Percentiles rank a stretch among this genome's conserved stretches.
Evolutionary conservation across 441 rosid genomes (phyloP).

Genomic region (Populus hybrid): DNA sequence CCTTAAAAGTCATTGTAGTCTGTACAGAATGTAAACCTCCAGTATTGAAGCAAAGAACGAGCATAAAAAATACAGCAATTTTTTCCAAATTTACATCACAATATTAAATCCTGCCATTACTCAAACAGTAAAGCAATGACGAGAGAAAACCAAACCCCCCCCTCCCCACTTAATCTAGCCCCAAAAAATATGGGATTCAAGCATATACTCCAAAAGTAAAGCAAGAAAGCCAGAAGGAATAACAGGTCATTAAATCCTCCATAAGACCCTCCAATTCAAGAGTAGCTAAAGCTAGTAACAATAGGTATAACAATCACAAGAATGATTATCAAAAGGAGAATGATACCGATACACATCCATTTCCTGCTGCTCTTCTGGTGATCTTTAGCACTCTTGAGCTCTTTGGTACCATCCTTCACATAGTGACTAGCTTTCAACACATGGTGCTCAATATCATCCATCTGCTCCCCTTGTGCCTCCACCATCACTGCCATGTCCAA

Average conservation of each 20-base stretch:
- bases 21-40: neutral
- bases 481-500: slow-evolving; percentile 98
- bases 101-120: neutral
- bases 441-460: slow-evolving; percentile 91
- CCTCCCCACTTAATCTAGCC: neutral
- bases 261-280: slow-evolving; percentile 33
- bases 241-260: slow-evolving; percentile 44
- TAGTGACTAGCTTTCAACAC: slow-evolving; percentile 75
- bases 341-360: slow-evolving; percentile 67
- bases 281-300: slow-evolving; percentile 65
- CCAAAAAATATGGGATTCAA: slow-evolving; percentile 16
- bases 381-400: slow-evolving; percentile 62
- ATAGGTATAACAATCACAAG: slow-evolving; percentile 69
- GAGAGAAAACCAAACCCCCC: neutral
- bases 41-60: neutral
- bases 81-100: neutral
- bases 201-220: neutral
- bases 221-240: slow-evolving; percentile 25
- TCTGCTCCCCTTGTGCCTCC: slow-evolving; percentile 85
- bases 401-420: slow-evolving; percentile 70
- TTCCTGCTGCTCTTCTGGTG: slow-evolving; percentile 77
- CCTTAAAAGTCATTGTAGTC: neutral
- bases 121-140: slow-evolving; percentile 4
- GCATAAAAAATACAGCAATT: neutral
- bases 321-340: slow-evolving; percentile 61